Base-by-base conservation (phyloP, 2,329 filamentous ascomycete genomes). In the Onygena corvina region DNA sequence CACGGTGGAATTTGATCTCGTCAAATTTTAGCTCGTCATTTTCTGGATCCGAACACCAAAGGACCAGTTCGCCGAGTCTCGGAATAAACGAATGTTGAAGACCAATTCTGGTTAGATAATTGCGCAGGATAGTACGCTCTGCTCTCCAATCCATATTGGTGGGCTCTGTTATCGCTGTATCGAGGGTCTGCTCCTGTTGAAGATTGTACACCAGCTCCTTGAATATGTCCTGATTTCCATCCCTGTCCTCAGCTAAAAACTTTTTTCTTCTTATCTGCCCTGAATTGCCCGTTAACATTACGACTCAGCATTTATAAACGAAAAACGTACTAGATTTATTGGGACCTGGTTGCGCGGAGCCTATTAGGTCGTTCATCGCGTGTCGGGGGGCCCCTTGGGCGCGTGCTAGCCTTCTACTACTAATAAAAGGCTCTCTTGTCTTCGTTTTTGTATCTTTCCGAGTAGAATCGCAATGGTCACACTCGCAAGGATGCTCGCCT, bases 141-240 rank as follows among this genome's bases (percentile, higher is more conserved):
- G 72, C 68, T 31, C 71, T 64, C 77, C 77, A 81, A 54, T 81
- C 77, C 53, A 77, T 69, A 20, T 74, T 79, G 12, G 69, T 56
- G 0, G 61, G 61, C 51, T 81, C 76, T 6, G 59, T 55, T 23
- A 81, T 72, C 0, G 60, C 49, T 47, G 72, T 64, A 38, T 76
- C 70, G 0, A 76, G 46, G 0, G 50, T 57, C 0, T 63, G 61
- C 3, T 65, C 59, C 0, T 62, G 60, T 35, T 71, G 67, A 3
- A 80, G 63, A 48, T 70, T 69, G 53, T 71, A 66, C 5, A 79
- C 63, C 0, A 75, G 59, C 18, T 64, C 64, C 6, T 74, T 71
- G 54, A 72, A 76, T 0, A 76, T 62, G 53, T 80, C 76, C 1
- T 72, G 71, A 0, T 67, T 75, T 0, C 76, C 76, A 56, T 79